Percentiles rank a stretch among this genome's conserved stretches.
Conservation (phyloP, 192 early-diverging fungal species). For the Entomortierella chlamydospora region DNA sequence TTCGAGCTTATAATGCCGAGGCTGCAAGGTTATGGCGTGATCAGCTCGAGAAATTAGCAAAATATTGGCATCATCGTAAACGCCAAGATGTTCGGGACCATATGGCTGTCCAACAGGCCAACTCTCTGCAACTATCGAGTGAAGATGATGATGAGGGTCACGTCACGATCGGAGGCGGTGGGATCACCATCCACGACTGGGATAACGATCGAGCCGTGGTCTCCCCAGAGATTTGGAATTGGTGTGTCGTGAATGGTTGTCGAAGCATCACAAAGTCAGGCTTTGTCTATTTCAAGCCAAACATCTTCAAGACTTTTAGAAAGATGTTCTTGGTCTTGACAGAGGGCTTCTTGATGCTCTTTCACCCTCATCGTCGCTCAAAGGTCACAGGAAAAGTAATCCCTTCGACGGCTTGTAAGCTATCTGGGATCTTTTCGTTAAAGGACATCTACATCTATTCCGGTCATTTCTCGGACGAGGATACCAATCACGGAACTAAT, state of each 20-base stretch:
- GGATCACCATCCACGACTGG: conserved; percentile 36
- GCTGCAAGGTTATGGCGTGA: conserved; percentile 45
- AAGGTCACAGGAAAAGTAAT: conserved; percentile 16
- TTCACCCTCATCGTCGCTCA: conserved; percentile 36
- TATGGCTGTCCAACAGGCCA: conserved; percentile 18
- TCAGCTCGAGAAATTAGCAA: conserved; percentile 33
- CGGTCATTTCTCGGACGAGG: conserved; percentile 46
- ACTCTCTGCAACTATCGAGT: conserved; percentile 30
- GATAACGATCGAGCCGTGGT: conserved; percentile 38
- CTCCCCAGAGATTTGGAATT: conserved; percentile 49
- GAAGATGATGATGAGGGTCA: conserved; percentile 40
- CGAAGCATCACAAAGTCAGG: conserved; percentile 52
- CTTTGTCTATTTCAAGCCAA: conserved; percentile 47
- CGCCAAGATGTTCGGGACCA: conserved; percentile 30
- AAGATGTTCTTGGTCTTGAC: conserved; percentile 53
- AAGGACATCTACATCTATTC: conserved; percentile 56
- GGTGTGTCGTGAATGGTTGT: conserved; percentile 57
- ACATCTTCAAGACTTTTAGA: conserved; percentile 30
- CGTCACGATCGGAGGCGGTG: conserved; percentile 6
- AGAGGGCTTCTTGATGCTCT: conserved; percentile 40
- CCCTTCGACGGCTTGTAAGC: conserved; percentile 24
- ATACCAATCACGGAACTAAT: conserved; percentile 41
- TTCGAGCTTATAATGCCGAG: conserved; percentile 36
- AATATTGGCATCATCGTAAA: conserved; percentile 46
- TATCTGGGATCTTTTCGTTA: conserved; percentile 30